Conservation (phyloP, 1,139 yeast species). For the Zygoascus sp. region DNA sequence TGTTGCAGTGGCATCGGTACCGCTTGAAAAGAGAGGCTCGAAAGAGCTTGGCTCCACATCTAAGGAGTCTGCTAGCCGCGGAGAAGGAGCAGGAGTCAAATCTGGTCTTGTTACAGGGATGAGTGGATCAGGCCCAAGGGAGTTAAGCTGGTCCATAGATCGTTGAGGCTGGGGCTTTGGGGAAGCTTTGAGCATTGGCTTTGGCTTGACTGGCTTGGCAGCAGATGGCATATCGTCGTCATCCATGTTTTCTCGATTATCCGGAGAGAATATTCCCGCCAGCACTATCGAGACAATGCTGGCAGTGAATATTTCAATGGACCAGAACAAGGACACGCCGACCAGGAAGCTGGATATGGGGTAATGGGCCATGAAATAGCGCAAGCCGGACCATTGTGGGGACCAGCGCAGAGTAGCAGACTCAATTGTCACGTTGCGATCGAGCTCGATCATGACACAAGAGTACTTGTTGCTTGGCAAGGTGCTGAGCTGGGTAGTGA, state of each 20-base stretch:
- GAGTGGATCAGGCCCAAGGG: conserved; percentile 18
- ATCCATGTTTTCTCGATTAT: conserved; percentile 3
- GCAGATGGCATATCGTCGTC: neutral
- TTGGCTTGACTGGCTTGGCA: neutral
- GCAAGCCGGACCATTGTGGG: conserved; percentile 51
- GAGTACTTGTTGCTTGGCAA: conserved; percentile 13
- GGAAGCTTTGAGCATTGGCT: conserved; percentile 6
- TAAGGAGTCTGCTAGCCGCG: neutral
- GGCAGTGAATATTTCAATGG: conserved; percentile 31
- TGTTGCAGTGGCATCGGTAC: too few relatives aligned
- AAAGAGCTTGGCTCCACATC: too few relatives aligned
- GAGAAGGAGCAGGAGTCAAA: conserved; percentile 3
- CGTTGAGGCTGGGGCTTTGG: conserved; percentile 6
- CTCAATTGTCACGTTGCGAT: conserved; percentile 28
- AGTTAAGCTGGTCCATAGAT: conserved; percentile 13
- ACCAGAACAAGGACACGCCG: conserved; percentile 52
- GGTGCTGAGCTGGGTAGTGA: conserved; percentile 17
- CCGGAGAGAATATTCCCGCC: conserved; percentile 8
- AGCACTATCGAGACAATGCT: conserved; percentile 21
- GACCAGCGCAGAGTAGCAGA: conserved; percentile 32
- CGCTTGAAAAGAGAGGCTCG: too few relatives aligned
- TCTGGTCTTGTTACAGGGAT: neutral
- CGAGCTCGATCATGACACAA: conserved; percentile 28
- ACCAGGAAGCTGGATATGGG: conserved; percentile 44
- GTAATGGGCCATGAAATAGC: conserved; percentile 53